Evolutionary conservation across 768 basidiomycete genomes (phyloP), one percentile per base, ranked within the genome.

Genomic region (Sarcodon aspratus): DNA sequence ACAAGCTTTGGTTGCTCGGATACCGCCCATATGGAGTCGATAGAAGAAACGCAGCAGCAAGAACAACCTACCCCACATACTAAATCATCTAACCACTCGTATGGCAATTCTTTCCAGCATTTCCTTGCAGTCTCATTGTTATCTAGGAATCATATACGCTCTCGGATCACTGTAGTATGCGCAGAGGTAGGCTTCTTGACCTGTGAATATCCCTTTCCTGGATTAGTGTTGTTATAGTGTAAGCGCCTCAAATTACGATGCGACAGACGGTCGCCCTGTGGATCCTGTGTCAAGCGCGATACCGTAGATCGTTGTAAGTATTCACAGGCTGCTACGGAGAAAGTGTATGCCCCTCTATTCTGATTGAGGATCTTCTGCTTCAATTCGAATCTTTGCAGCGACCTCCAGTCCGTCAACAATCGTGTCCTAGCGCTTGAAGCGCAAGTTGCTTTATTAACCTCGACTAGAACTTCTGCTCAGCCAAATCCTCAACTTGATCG

Each of bases 241-340:
- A 91, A 91, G 63, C 85, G 88, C 4, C 72, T 91, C 47, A 92
- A 92, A 57, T 73, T 91, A 47, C 88, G 82, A 67, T 92, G 88
- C 59, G 88, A 91, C 66, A 70, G 88, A 36, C 75, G 81, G 17
- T 78, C 72, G 3, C 88, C 88, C 0, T 91, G 88, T 54, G 78
- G 78, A 0, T 81, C 80, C 27, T 91, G 89, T 55, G 73, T 78
- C 13, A 90, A 90, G 60, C 81, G 87, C 52, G 82, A 86, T 58
- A 86, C 84, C 0, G 74, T 83, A 9, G 66, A 69, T 3, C 71
- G 83, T 55, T 89, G 86, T 56, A 71, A 82, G 6, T 89, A 89
- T 61, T 85, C 86, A 0, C 78, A 84, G 18, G 86, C 84, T 12
- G 88, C 88, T 0, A 80, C 85, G 13, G 88, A 91, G 67, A 91